These are phyloP conservation scores for Candida jianshihensis DNA, from an alignment of 805 yeast genomes.

Conservation along the genomic window DNA sequence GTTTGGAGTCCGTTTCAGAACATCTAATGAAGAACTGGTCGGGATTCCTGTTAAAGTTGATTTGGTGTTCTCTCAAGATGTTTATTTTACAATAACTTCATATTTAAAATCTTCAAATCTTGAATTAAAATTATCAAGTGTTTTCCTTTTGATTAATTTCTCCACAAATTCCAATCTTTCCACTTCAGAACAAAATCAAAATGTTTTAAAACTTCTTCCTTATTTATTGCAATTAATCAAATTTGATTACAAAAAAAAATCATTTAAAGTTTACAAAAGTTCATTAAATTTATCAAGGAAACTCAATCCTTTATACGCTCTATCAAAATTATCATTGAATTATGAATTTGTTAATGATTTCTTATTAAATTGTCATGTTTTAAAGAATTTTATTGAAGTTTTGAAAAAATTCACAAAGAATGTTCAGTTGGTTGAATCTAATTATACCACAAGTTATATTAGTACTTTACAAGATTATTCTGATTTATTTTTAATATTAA, in stretches of 20 bases:
- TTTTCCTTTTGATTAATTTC: constrained; percentile 14
- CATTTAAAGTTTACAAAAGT: constrained; percentile 12
- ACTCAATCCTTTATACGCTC: constrained; percentile 26
- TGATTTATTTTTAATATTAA: constrained; percentile 30
- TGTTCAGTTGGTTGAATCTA: constrained; percentile 13
- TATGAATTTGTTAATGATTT: constrained; percentile 27
- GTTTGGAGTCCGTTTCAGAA: background rate
- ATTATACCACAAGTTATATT: constrained; percentile 23
- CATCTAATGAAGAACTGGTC: background rate
- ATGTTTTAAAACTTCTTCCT: constrained; percentile 17
- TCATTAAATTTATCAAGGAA: constrained; percentile 13
- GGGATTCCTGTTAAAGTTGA: constrained; percentile 11
- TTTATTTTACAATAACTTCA: constrained; percentile 17
- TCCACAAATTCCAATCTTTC: constrained; percentile 14
- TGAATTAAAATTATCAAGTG: constrained; percentile 17
- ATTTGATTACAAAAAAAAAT: constrained; percentile 8
- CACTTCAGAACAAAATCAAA: constrained; percentile 4
- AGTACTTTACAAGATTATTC: constrained; percentile 25
- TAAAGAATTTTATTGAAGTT: constrained; percentile 25
- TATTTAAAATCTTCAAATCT: constrained; percentile 15
- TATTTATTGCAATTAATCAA: constrained; percentile 18
- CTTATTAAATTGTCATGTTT: constrained; percentile 27
- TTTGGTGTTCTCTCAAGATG: constrained; percentile 7
- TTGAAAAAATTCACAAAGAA: constrained; percentile 19
- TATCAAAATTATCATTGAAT: constrained; percentile 28